A percentile compares a stretch with the other conserved stretches of the same genome.
These are phyloP conservation scores for Dalbergia cochinchinensis DNA, from an alignment of 306 rosid species.

Conservation along the genomic window DNA sequence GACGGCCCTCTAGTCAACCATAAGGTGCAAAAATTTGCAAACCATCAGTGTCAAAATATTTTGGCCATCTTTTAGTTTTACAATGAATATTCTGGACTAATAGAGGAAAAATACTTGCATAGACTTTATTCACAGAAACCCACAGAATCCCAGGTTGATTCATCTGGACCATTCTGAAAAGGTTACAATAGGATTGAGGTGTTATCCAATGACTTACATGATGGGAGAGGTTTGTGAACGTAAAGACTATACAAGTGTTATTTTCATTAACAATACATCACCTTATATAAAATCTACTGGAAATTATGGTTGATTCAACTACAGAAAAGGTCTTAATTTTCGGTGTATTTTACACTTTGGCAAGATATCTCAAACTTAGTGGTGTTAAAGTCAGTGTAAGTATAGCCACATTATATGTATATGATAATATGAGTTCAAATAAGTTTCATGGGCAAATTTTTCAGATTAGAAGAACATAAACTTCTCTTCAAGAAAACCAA, in stretches of 20 bases:
- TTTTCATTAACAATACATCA: not conserved
- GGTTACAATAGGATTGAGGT: too few species aligned
- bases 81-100: not conserved
- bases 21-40: not conserved
- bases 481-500: slow-evolving; percentile 5
- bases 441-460: slow-evolving; percentile 25
- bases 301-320: not conserved
- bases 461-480: slow-evolving; percentile 5
- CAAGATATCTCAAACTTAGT: not conserved
- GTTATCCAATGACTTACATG: too few species aligned
- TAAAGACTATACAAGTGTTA: not conserved
- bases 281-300: not conserved
- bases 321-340: not conserved
- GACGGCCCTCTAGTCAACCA: slow-evolving; percentile 1
- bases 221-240: too few species aligned
- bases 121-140: not conserved
- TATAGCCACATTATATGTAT: slow-evolving; percentile 38
- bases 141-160: not conserved
- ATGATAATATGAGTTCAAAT: slow-evolving; percentile 1
- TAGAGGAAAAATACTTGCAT: not conserved
- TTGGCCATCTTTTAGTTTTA: not conserved
- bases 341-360: not conserved
- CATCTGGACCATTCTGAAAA: too few species aligned
- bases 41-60: slow-evolving; percentile 5
- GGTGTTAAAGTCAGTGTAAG: slow-evolving; percentile 22